phyloP scores from a whole-genome alignment of 108 stramenopile species.

The Poteriospumella lacustris region DNA sequence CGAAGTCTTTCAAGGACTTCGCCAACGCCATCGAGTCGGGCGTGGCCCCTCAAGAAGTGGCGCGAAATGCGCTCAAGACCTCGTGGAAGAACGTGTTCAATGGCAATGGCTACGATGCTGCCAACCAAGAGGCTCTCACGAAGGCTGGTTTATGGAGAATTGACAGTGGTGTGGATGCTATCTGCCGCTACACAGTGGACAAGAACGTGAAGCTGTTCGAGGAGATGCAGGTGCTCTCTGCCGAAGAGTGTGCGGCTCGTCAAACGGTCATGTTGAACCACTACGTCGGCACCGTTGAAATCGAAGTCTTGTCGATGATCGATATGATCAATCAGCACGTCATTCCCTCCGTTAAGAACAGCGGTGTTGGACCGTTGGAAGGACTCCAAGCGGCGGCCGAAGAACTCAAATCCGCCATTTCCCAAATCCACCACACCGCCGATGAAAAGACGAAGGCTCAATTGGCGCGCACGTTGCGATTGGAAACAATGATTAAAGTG shows the following conservation, averaged over 20 bases:
- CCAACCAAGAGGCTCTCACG: constrained; percentile 65
- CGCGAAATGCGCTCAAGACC: constrained; percentile 69
- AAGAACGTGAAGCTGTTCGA: constrained; percentile 84
- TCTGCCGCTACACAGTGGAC: constrained; percentile 59
- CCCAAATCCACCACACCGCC: constrained; percentile 30
- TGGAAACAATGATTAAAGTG: constrained; percentile 77
- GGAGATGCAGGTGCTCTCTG: constrained; percentile 75
- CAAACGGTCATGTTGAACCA: constrained; percentile 78
- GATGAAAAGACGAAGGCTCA: constrained; percentile 62
- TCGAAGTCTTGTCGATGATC: constrained; percentile 76
- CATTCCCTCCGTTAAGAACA: constrained; percentile 68
- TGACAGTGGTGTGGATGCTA: constrained; percentile 86
- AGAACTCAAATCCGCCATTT: neutral
- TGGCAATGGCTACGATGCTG: constrained; percentile 80
- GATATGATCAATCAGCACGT: constrained; percentile 92
- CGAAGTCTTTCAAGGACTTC: constrained; percentile 79
- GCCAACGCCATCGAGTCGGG: constrained; percentile 80
- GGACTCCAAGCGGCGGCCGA: constrained; percentile 56
- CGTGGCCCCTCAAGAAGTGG: constrained; percentile 59
- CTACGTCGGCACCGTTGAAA: constrained; percentile 84
- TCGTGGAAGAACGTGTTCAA: constrained; percentile 88
- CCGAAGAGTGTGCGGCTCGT: constrained; percentile 75
- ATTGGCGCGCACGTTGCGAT: constrained; percentile 75
- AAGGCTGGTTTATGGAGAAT: constrained; percentile 82
- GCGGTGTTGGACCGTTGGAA: constrained; percentile 49